Conservation (phyloP, 2,329 filamentous ascomycete species). For the Verticillium zaregamsianum region DNA sequence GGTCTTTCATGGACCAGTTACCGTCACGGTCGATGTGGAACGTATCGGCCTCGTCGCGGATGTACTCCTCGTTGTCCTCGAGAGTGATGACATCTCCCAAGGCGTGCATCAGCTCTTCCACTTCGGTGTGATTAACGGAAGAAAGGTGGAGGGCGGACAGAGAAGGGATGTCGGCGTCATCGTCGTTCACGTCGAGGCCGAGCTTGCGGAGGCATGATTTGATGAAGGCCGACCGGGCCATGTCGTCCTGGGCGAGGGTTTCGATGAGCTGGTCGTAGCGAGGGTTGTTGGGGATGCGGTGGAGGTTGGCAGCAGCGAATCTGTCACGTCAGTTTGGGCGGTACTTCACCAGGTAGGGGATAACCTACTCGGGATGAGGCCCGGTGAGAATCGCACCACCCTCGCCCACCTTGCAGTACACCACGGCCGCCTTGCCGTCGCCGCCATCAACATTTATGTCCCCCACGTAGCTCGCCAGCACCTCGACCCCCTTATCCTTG, state of each 20-base stretch:
- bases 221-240: conserved; percentile 67
- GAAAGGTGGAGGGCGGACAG: conserved; percentile 83
- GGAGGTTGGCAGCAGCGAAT: conserved; percentile 77
- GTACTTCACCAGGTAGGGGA: neutral
- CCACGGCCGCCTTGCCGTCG: conserved; percentile 68
- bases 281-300: conserved; percentile 60
- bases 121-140: conserved; percentile 57
- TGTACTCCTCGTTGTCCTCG: conserved; percentile 63
- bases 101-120: conserved; percentile 62
- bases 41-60: conserved; percentile 77
- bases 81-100: conserved; percentile 65
- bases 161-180: conserved; percentile 66
- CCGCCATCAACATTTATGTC: conserved; percentile 73
- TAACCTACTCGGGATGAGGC: conserved; percentile 78
- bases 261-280: conserved; percentile 67
- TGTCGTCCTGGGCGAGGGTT: conserved; percentile 64
- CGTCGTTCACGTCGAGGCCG: conserved; percentile 71
- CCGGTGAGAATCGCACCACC: conserved; percentile 79
- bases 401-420: conserved; percentile 78
- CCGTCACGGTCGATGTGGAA: conserved; percentile 70
- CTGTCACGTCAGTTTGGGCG: conserved; percentile 37
- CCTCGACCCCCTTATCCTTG: conserved; percentile 63
- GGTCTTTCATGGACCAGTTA: conserved; percentile 51
- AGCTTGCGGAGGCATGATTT: conserved; percentile 76
- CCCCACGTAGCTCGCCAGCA: conserved; percentile 77